Base-by-base conservation (phyloP, 176 grass and related monocot genomes). In the Carex pumila region DNA sequence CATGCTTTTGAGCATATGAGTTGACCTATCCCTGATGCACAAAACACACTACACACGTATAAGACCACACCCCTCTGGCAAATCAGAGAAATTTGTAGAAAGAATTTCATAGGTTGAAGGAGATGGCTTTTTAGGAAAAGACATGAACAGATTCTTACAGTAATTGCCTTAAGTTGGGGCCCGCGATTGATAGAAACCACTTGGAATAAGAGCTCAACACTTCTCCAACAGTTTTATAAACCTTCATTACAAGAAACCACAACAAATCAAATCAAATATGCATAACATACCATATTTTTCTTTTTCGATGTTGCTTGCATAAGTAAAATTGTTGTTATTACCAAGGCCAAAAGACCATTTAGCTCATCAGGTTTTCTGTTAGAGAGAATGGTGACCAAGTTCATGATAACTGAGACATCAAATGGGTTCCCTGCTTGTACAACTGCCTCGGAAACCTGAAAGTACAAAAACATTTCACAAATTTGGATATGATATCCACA, bases 201-300 rank as follows among this genome's bases (percentile, higher is more conserved):
- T 95, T 98, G 50, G 95, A 94, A 85, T 95, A 98, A 55, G 95
- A 98, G 70, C 89, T 89, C 88, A 98, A 86, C 53, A 98, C 92
- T 72, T 98, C 91, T 75, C 89, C 95, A 61, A 95, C 87, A 0
- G 95, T 90, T 93, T 95, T 98, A 79, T 95, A 95, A 31, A 98
- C 91, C 95, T 98, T 80, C 36, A 86, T 87, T 22, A 85, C 84
- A 18, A 79, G 54, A 85, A 82, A 79, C 11, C 36, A 81, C 70
- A 94, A 81, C 34, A 31, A 5, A 83, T 25, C 13, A 84, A 21
- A 87, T 29, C 77, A 81, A 49, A 76, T 81, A 86, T 87, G 53
- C 72, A 89, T 41, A 70, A 72, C 47, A 18, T 64, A 77, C 17
- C 15, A 71, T 55, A 49, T 50, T 50, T 50, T 12, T 50, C 47